Conservation (phyloP, 768 basidiomycete species). For the Lyophyllum semitale region DNA sequence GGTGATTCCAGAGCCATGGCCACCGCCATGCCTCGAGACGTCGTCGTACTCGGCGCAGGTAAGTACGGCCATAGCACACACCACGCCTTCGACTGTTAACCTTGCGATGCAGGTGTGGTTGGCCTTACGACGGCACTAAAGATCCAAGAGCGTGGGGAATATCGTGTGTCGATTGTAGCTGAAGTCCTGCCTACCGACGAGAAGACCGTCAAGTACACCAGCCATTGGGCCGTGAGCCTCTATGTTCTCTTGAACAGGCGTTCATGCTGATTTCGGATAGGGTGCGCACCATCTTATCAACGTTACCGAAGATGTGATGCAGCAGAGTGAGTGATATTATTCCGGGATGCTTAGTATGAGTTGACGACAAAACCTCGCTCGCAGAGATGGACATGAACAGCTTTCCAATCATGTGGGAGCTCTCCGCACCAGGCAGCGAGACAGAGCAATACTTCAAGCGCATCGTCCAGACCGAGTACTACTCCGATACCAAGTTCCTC, state of each 20-base stretch:
- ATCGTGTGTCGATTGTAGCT: slow-evolving; percentile 69
- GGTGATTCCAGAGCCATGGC: no score
- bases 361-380: not conserved
- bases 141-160: slow-evolving; percentile 62
- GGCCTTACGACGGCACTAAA: slow-evolving; percentile 77
- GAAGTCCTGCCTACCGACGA: slow-evolving; percentile 74
- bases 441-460: slow-evolving; percentile 68
- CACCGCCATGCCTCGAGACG: not conserved
- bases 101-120: slow-evolving; percentile 57
- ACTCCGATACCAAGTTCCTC: slow-evolving; percentile 37
- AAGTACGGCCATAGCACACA: not conserved
- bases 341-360: no score
- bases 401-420: slow-evolving; percentile 73
- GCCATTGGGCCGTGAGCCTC: slow-evolving; percentile 74
- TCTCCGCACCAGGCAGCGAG: slow-evolving; percentile 59
- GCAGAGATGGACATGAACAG: slow-evolving; percentile 72
- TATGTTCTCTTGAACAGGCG: not conserved
- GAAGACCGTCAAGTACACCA: slow-evolving; percentile 75
- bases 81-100: not conserved
- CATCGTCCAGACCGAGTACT: slow-evolving; percentile 63
- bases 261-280: slow-evolving; percentile 41
- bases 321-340: slow-evolving; percentile 46
- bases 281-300: slow-evolving; percentile 80
- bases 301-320: slow-evolving; percentile 49
- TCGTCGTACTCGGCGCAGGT: slow-evolving; percentile 25